These are phyloP conservation scores for Fusarium domesticum DNA, from an alignment of 2,329 filamentous ascomycete genomes.

Conservation along the genomic window DNA sequence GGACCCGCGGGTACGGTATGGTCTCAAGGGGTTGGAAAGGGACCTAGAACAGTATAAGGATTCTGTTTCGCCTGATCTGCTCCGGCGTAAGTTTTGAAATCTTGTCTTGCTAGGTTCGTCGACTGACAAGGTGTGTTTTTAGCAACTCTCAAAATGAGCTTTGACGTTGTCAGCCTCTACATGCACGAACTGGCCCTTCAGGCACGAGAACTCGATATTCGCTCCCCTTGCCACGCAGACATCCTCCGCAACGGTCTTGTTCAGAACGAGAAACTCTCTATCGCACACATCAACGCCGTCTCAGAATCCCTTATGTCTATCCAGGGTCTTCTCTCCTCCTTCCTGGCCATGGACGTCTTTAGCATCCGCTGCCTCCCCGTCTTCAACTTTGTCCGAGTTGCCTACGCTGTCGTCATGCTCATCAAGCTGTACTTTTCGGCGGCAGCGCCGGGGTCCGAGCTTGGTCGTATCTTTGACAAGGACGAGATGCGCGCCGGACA, in stretches of 20 bases:
- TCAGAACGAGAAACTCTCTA: constrained; percentile 38
- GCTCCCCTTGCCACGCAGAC: constrained; percentile 45
- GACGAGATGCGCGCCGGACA: constrained; percentile 62
- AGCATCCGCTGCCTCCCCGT: constrained; percentile 64
- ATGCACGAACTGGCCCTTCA: constrained; percentile 75
- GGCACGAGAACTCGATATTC: constrained; percentile 57
- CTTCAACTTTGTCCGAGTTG: constrained; percentile 67
- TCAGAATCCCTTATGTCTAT: constrained; percentile 65
- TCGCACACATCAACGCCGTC: constrained; percentile 63
- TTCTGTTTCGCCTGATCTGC: constrained; percentile 50
- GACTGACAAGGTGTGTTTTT: constrained; percentile 17
- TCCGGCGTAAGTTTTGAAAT: constrained; percentile 51
- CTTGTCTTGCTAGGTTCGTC: not conserved
- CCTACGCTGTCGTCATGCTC: constrained; percentile 68
- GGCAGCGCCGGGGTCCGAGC: constrained; percentile 59
- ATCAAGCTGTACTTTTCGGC: constrained; percentile 73
- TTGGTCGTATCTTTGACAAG: constrained; percentile 67
- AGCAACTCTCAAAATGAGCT: constrained; percentile 63
- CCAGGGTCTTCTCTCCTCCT: constrained; percentile 63
- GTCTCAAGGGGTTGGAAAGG: constrained; percentile 62
- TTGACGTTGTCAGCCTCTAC: constrained; percentile 65
- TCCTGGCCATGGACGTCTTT: constrained; percentile 57
- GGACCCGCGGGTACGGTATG: constrained; percentile 62
- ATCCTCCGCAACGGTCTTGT: constrained; percentile 43
- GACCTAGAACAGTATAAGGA: constrained; percentile 59